Evolutionary conservation across 495 filamentous ascomycete genomes (phyloP).

Genomic region (Glutinoglossum americanum): DNA sequence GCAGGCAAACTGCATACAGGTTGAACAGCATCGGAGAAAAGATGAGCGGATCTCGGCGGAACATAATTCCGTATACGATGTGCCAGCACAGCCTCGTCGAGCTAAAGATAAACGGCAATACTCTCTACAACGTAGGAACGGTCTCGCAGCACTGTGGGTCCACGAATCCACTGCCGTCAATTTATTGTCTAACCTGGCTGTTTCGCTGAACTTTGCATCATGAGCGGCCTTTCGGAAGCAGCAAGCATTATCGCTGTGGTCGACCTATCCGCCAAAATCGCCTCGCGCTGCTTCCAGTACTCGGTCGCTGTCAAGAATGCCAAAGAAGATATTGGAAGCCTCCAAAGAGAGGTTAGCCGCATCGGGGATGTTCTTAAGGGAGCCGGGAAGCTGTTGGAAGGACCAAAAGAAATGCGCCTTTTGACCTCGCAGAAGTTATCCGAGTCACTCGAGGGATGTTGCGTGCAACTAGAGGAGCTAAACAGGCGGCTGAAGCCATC

Average conservation of each 20-base stretch:
- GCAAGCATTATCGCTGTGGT: not conserved
- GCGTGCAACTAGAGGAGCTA: not conserved
- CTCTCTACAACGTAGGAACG: not conserved
- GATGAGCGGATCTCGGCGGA: not conserved
- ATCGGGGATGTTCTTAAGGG: constrained; percentile 5
- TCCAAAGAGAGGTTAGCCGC: constrained; percentile 6
- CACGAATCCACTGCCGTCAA: not conserved
- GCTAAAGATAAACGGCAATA: not conserved
- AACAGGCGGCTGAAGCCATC: constrained; percentile 12
- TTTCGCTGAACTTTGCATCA: not conserved
- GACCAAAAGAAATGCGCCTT: constrained; percentile 3
- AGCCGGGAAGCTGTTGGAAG: constrained; percentile 6
- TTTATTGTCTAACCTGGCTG: not conserved
- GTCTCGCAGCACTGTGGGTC: not conserved
- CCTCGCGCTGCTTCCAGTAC: no score
- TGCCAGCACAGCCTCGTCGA: not conserved
- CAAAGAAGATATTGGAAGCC: constrained; percentile 9
- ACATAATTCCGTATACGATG: not conserved
- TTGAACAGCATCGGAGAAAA: not conserved
- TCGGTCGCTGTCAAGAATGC: constrained; percentile 7
- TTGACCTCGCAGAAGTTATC: constrained; percentile 3
- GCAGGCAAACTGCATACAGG: no score
- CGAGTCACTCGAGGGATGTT: constrained; percentile 1
- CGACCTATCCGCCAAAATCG: not conserved
- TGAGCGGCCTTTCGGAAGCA: not conserved